Conservation (phyloP, 305 asterid species). For the Striga hermonthica region DNA sequence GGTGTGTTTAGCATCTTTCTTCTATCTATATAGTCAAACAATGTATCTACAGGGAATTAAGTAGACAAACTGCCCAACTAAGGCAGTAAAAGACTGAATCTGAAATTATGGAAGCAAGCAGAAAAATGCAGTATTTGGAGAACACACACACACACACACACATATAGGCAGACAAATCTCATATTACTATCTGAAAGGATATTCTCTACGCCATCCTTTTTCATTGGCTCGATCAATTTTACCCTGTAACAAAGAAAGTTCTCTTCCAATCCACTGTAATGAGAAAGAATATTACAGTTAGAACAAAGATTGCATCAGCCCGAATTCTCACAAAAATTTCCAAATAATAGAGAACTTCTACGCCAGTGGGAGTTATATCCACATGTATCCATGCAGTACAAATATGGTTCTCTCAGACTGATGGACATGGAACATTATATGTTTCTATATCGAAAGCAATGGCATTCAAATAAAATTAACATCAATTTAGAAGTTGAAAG, state of each 20-base stretch:
- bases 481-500: not conserved
- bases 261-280: slow-evolving; percentile 75
- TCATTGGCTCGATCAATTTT: slow-evolving; percentile 84
- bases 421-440: not conserved
- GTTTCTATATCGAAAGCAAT: not conserved
- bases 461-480: not conserved
- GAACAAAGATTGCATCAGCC: slow-evolving; percentile 13
- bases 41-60: slow-evolving; percentile 55
- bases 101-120: slow-evolving; percentile 20
- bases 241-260: slow-evolving; percentile 51
- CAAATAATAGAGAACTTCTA: slow-evolving; percentile 18
- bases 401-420: not conserved
- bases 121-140: slow-evolving; percentile 1
- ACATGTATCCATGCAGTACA: not conserved
- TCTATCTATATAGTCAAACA: slow-evolving; percentile 58
- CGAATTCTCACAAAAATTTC: slow-evolving; percentile 19
- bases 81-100: slow-evolving; percentile 6
- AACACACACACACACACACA: slow-evolving; percentile 4
- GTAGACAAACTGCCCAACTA: slow-evolving; percentile 37
- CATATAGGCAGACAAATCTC: slow-evolving; percentile 14
- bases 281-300: slow-evolving; percentile 23
- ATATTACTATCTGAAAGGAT: slow-evolving; percentile 53
- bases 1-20: slow-evolving; percentile 66
- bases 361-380: slow-evolving; percentile 5
- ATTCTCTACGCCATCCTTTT: slow-evolving; percentile 93